phyloP scores from a whole-genome alignment of 2,329 filamentous ascomycete genomes.

The Microdochium trichocladiopsis region DNA sequence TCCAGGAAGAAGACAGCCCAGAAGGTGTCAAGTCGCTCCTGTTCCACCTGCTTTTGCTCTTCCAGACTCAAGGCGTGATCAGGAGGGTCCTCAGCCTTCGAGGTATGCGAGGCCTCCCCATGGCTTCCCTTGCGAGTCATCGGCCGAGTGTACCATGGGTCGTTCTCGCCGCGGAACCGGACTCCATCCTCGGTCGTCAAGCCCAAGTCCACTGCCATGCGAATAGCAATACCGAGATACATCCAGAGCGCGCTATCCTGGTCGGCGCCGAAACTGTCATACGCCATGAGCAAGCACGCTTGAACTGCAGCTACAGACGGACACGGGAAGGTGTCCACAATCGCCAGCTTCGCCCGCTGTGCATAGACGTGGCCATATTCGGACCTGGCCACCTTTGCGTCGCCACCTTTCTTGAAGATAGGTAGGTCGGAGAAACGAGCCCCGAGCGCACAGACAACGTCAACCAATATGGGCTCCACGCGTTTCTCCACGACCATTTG shows the following conservation, averaged over 20 bases:
- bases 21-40: constrained; percentile 79
- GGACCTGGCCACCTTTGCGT: constrained; percentile 43
- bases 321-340: constrained; percentile 76
- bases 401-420: constrained; percentile 41
- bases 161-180: constrained; percentile 47
- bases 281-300: constrained; percentile 75
- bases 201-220: constrained; percentile 75
- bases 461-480: constrained; percentile 77
- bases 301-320: constrained; percentile 80
- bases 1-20: constrained; percentile 89
- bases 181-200: constrained; percentile 77
- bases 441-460: constrained; percentile 76
- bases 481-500: constrained; percentile 73
- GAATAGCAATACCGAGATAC: constrained; percentile 83
- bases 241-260: constrained; percentile 91
- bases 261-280: constrained; percentile 82
- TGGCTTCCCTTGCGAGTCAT: constrained; percentile 28
- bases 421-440: constrained; percentile 69
- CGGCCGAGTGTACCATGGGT: constrained; percentile 39
- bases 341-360: constrained; percentile 73
- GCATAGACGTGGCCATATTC: constrained; percentile 75
- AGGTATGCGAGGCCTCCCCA: constrained; percentile 12
- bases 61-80: constrained; percentile 32
- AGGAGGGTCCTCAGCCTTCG: constrained; percentile 33
- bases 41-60: constrained; percentile 62